Evolutionary conservation across 495 filamentous ascomycete species (phyloP).

Genomic region (Penicillium robsamsonii): DNA sequence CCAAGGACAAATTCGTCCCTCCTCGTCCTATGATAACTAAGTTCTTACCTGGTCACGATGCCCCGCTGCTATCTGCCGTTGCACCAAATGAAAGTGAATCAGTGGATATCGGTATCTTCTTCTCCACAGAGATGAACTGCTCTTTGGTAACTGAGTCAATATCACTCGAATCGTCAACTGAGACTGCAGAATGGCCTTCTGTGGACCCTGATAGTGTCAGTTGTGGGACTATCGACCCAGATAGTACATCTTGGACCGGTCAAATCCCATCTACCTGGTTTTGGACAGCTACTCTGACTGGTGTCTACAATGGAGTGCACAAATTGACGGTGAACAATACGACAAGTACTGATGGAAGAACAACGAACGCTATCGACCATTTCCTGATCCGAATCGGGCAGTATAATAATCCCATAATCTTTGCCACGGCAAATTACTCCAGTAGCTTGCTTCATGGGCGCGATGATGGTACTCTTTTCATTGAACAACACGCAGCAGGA

Average conservation of each 20-base stretch:
- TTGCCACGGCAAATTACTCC: constrained; percentile 58
- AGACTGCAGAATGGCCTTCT: constrained; percentile 37
- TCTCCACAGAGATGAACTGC: constrained; percentile 64
- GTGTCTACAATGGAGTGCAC: constrained; percentile 66
- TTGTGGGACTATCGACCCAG: constrained; percentile 38
- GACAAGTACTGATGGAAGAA: constrained; percentile 32
- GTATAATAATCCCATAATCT: constrained; percentile 59
- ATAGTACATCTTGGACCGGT: constrained; percentile 38
- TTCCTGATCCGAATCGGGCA: constrained; percentile 58
- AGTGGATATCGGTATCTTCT: constrained; percentile 54
- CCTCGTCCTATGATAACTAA: constrained; percentile 66
- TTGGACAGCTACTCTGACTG: constrained; percentile 52
- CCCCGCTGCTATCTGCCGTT: constrained; percentile 52
- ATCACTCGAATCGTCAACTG: constrained; percentile 53
- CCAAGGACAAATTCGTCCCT: constrained; percentile 43
- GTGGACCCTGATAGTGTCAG: constrained; percentile 42
- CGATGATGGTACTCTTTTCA: constrained; percentile 41
- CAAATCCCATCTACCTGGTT: constrained; percentile 55
- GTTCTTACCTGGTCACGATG: constrained; percentile 64
- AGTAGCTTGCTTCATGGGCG: constrained; percentile 44
- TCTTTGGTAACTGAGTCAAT: constrained; percentile 49
- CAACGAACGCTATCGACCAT: constrained; percentile 51
- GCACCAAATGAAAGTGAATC: constrained; percentile 43
- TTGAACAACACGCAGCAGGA: constrained; percentile 61
- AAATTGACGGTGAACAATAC: constrained; percentile 59